Conservation (phyloP, 345 rosid species). For the Rhodomyrtus tomentosa region DNA sequence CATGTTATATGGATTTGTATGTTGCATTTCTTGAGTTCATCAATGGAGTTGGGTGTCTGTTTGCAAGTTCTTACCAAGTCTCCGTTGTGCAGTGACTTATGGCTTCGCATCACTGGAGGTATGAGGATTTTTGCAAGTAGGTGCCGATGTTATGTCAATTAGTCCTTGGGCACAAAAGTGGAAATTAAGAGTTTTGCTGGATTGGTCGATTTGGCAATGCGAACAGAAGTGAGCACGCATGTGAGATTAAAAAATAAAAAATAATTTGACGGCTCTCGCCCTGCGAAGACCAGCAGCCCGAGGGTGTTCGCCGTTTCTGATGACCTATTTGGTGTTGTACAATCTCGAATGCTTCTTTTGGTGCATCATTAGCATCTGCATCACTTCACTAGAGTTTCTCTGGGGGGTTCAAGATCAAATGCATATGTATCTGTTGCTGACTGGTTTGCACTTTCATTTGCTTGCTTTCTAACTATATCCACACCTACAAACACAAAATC, state of each 20-base stretch:
- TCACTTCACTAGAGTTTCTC: neutral
- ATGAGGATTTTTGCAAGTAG: too few species aligned
- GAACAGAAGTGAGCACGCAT: neutral
- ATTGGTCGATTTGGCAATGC: neutral
- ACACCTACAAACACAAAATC: neutral
- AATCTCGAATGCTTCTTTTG: fast-evolving
- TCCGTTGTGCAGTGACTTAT: neutral
- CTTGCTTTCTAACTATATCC: neutral
- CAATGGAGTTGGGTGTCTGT: neutral
- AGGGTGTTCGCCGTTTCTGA: fast-evolving
- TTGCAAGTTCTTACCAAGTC: neutral
- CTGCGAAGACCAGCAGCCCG: neutral
- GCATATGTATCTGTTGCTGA: neutral
- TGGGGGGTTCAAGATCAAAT: neutral
- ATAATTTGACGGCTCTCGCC: neutral
- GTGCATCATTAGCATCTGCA: neutral
- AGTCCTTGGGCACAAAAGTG: neutral
- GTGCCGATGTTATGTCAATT: neutral
- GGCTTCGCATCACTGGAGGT: neutral
- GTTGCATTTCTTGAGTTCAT: neutral
- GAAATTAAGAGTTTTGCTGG: neutral
- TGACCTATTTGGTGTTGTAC: neutral
- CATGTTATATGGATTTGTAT: neutral
- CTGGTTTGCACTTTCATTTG: neutral
- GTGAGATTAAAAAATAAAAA: fast-evolving